Base-by-base conservation (phyloP, 805 yeast genomes). In the Metschnikowia dekortorum region DNA sequence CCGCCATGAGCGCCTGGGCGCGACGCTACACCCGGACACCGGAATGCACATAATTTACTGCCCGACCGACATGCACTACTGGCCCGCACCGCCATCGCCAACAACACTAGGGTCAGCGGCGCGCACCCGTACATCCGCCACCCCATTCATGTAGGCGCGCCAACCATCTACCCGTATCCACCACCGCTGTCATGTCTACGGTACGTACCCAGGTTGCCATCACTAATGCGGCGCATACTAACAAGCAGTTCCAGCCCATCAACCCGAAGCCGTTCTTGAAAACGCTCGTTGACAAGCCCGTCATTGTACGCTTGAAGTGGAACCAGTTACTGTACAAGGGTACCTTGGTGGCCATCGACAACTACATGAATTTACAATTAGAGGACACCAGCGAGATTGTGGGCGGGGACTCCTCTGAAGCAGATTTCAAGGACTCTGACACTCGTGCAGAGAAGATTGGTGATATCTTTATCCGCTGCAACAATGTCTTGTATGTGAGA, bases 191-290 rank as follows among this genome's bases (percentile, higher is more conserved):
- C 40, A 38, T 38, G 40, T 38, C 42, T 22, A 39, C 42, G 11
- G 42, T 29, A 39, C 29, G 42, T 39, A 9, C 32, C n/a, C 6
- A 7, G 2, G 14, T 7, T 8, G 10, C 26, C 13, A 5, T 14
- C 7, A 13, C 14, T 1, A 3, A 38, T 11, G 22, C 22, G 1
- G 22, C 22, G 22, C n/a, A 30, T 49, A 52, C 55, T 49, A 52
- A 49, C 53, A 18, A 7, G 8, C 39, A 52, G 60, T 76, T 79
- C 56, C 80, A 75, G 54, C 94, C 96, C 14, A 74, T 85, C 22
- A 89, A 89, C 61, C 97, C 97, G 13, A 90, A 87, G 64, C 96
- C 96, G n/a, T 94, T 84, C 59, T 74, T 94, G 43, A 84, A 84
- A 53, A 84, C 87, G 26, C 79, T 94, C 40, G 75, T 86, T n/a